Conservation (phyloP, 345 rosid species). For the Durio zibethinus region DNA sequence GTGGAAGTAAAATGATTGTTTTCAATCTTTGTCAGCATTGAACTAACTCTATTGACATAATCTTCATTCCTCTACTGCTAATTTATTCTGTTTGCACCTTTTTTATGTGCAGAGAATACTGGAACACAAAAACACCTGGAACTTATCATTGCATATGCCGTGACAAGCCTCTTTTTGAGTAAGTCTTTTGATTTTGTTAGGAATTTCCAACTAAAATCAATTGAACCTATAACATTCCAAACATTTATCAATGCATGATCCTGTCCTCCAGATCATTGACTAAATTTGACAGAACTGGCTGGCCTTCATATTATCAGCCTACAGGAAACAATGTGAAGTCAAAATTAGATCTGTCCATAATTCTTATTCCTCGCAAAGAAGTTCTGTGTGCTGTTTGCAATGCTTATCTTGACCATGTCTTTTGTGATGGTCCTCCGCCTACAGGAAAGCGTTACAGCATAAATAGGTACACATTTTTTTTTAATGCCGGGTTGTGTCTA, state of each 20-base stretch:
- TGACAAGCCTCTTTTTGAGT: conserved; percentile 77
- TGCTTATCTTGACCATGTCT: conserved; percentile 47
- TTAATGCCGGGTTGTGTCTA: no score
- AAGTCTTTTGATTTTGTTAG: conserved; percentile 18
- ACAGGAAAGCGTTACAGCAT: conserved; percentile 81
- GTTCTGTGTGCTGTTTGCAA: conserved; percentile 62
- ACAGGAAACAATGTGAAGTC: conserved; percentile 64
- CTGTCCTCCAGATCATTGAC: conserved; percentile 62
- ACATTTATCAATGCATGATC: not conserved
- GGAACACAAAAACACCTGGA: conserved; percentile 79
- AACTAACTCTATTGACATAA: not conserved
- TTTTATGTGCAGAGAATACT: conserved; percentile 79
- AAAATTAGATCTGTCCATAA: conserved; percentile 64
- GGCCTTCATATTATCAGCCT: conserved; percentile 90
- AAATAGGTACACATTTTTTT: conserved; percentile 49
- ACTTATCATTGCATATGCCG: conserved; percentile 88
- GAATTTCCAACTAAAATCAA: not conserved
- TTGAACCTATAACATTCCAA: not conserved
- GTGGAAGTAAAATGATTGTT: not conserved
- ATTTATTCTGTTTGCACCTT: not conserved
- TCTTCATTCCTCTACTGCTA: not conserved
- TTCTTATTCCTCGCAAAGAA: conserved; percentile 92
- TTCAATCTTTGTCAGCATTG: not conserved
- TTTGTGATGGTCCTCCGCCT: conserved; percentile 81
- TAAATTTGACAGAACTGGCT: conserved; percentile 93